These are phyloP conservation scores for Blastocrithidia nonstop DNA, from an alignment of 208 protist genomes.

Conservation along the genomic window DNA sequence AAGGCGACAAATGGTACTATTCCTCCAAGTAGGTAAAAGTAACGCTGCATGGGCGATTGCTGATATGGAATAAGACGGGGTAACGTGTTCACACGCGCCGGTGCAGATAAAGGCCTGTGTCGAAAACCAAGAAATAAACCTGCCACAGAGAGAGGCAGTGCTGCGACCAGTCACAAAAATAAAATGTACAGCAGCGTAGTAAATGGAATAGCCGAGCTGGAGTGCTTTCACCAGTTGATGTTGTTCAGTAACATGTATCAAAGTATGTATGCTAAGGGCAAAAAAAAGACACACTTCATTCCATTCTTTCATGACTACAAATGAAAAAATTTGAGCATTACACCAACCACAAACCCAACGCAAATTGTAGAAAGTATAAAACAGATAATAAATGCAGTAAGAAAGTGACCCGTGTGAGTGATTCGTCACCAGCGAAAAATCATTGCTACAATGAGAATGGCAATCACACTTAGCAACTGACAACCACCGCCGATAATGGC, in stretches of 20 bases:
- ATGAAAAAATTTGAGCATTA: slow-evolving; percentile 76
- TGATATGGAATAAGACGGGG: slow-evolving; percentile 84
- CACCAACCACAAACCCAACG: slow-evolving; percentile 79
- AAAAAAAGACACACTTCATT: slow-evolving; percentile 26
- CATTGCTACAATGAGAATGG: slow-evolving; percentile 15
- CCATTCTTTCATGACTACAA: slow-evolving; percentile 74
- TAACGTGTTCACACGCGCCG: slow-evolving; percentile 86
- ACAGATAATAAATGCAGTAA: slow-evolving; percentile 78
- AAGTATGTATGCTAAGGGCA: slow-evolving; percentile 19
- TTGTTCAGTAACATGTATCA: slow-evolving; percentile 51
- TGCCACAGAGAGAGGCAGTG: slow-evolving; percentile 84
- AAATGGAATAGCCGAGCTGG: slow-evolving; percentile 54
- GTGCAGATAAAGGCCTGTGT: slow-evolving; percentile 30
- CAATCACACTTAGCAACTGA: slow-evolving; percentile 76
- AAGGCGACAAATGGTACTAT: slow-evolving; percentile 94
- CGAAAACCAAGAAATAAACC: slow-evolving; percentile 88
- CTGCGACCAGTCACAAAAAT: slow-evolving; percentile 78
- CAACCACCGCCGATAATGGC: slow-evolving; percentile 80
- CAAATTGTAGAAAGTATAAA: slow-evolving; percentile 29
- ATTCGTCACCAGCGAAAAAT: slow-evolving; percentile 64
- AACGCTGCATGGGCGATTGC: slow-evolving; percentile 13
- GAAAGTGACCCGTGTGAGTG: slow-evolving; percentile 57
- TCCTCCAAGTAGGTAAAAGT: slow-evolving; percentile 12
- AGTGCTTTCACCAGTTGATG: slow-evolving; percentile 36
- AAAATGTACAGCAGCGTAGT: slow-evolving; percentile 24